Evolutionary conservation across 495 filamentous ascomycete species (phyloP).

Genomic region (Hypoxylon cercidicola): DNA sequence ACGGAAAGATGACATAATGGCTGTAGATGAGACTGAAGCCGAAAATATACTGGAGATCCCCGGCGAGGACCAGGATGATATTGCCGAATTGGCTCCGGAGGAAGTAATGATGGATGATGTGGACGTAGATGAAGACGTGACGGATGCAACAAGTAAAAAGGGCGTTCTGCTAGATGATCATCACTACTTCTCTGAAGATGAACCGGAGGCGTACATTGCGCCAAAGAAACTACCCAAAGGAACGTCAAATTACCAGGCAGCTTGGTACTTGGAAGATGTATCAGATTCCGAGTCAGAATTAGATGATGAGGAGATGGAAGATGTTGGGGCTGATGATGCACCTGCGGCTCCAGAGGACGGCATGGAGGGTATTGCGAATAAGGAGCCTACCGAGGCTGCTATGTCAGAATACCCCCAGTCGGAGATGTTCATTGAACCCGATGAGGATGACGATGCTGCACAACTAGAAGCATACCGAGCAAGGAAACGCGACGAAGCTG

Average conservation of each 20-base stretch:
- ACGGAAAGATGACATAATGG: constrained; percentile 75
- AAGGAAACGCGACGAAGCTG: constrained; percentile 77
- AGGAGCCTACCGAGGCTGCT: constrained; percentile 78
- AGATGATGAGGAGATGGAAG: constrained; percentile 78
- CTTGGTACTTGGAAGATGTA: constrained; percentile 86
- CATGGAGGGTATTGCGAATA: constrained; percentile 73
- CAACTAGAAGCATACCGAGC: constrained; percentile 81
- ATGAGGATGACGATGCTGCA: constrained; percentile 84
- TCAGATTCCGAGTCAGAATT: constrained; percentile 88
- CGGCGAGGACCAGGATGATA: constrained; percentile 79
- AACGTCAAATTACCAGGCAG: constrained; percentile 91
- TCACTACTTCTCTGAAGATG: constrained; percentile 96
- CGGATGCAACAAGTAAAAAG: constrained; percentile 63
- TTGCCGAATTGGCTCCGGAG: constrained; percentile 81
- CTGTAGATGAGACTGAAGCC: constrained; percentile 65
- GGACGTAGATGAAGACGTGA: constrained; percentile 52
- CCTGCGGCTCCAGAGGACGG: constrained; percentile 77
- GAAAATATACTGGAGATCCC: constrained; percentile 73
- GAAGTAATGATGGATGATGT: constrained; percentile 82
- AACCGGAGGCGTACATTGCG: constrained; percentile 57
- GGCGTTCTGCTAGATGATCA: constrained; percentile 96
- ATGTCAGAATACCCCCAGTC: constrained; percentile 89
- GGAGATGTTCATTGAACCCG: constrained; percentile 88
- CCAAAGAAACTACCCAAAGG: constrained; percentile 87
- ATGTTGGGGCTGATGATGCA: constrained; percentile 62